Evolutionary conservation across 202 grass and related monocot species (phyloP), one percentile per base, ranked within the genome.

Genomic region (Setaria viridis): DNA sequence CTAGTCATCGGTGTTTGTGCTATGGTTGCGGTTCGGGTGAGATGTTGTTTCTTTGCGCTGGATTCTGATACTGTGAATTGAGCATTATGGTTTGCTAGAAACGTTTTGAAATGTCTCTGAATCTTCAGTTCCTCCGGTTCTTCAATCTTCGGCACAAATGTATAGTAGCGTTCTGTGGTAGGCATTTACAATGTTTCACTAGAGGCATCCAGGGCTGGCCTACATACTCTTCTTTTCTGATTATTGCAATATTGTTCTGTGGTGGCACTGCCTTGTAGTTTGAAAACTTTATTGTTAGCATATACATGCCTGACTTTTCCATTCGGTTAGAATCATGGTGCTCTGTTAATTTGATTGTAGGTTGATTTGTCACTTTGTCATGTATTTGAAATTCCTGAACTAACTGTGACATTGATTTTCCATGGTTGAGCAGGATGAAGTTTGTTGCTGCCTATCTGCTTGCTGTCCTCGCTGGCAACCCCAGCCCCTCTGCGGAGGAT

Each of bases 381-480:
- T 20, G 29, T 34, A 53, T 10, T 8, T 74, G 16, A 34, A 53
- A 55, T 20, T 6, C 10, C 1, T 48, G 9, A 20, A 10, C 49
- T 55, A 12, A 55, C 9, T 74, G 7, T 46, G 43, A 0, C 4
- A 11, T 20, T n/a, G 16, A 41, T 42, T 41, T 15, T 20, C 58
- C 30, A 16, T 56, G 54, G 60, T 68, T 79, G 5, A 14, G 72
- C 81, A 97, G 94, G 87, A 98, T 95, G 91, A 98, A 95, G 91
- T 74, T 95, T 19, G 42, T 98, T 69, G 86, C 95, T 83, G 91
- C 95, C 17, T 98, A 91, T 65, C 73, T 97, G 60, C 92, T 97
- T 39, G 90, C 90, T 81, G 80, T 82, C 71, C 87, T 97, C 1
- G 55, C 80, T 82, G 95, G 95, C 42, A 97, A 94, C 60, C 4